Conservation (phyloP, 1,139 yeast genomes). For the Arxiozyma heterogenica region DNA sequence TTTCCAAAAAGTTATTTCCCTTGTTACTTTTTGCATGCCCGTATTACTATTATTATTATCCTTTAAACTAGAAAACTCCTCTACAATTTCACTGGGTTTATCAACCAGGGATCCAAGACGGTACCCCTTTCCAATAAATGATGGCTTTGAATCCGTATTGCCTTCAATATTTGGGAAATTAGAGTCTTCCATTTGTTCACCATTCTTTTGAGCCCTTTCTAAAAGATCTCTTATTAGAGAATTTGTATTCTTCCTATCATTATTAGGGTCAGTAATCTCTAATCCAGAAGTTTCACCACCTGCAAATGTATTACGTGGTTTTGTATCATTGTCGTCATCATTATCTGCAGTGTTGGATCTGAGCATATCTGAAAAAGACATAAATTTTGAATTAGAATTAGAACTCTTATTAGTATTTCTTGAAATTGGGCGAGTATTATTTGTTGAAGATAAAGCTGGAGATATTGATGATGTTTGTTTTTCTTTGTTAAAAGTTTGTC, state of each 20-base stretch:
- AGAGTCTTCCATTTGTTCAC: conserved; percentile 31
- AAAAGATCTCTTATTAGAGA: conserved; percentile 48
- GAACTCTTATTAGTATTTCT: not conserved
- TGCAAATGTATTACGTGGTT: conserved; percentile 65
- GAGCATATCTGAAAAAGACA: conserved; percentile 47
- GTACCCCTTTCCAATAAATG: conserved; percentile 65
- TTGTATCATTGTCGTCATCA: conserved; percentile 45
- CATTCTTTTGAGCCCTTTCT: conserved; percentile 47
- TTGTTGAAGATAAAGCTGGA: not conserved
- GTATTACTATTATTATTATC: not conserved
- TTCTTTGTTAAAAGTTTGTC: not conserved
- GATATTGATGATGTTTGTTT: not conserved
- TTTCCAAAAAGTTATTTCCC: conserved; percentile 88
- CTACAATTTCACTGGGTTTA: conserved; percentile 36
- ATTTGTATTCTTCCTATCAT: conserved; percentile 36
- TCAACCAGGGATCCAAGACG: conserved; percentile 48
- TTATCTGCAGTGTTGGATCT: conserved; percentile 31
- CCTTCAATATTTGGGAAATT: conserved; percentile 29
- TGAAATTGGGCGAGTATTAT: not conserved
- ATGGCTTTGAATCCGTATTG: conserved; percentile 24
- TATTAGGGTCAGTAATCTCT: conserved; percentile 78
- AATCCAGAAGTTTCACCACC: conserved; percentile 93
- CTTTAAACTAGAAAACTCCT: conserved; percentile 10
- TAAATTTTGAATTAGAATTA: conserved; percentile 31
- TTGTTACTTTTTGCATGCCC: conserved; percentile 39